Evolutionary conservation across 345 rosid species (phyloP), one percentile per base, ranked within the genome.

Genomic region (Mallotus nudiflorus): DNA sequence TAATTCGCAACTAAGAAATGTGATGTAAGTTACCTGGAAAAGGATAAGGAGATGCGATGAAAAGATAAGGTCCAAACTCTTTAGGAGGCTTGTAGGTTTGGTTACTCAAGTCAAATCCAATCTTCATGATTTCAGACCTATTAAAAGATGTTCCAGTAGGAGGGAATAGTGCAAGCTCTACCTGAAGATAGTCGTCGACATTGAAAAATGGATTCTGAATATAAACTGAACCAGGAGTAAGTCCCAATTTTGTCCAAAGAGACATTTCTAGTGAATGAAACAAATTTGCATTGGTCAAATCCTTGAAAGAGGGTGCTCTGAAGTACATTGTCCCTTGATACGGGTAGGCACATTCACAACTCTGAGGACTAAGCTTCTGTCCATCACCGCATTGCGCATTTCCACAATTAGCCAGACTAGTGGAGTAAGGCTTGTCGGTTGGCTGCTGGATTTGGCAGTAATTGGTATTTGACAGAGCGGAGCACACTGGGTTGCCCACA

Each of bases 41-140:
- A 61, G 86, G 76, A 77, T 95, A 95, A 51, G 97, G 92, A 70
- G 88, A 84, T 52, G 97, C 93, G 71, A 87, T 82, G 78, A 92
- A 95, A 76, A 83, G 87, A 76, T 92, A 95, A 39, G 99, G 97
- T 66, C 97, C 97, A 63, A 92, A 92, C 51, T 75, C 80, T 19
- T 81, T 73, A 20, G 99, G 99, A 68, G 97, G 96, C 76, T 90
- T 90, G 67, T 75, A 90, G 48, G 93, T 90, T 81, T 95, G 99
- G 71, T 92, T 90, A 66, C 89, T 92, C 79, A 95, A 73, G 68
- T 86, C 80, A 75, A 89, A 90, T 29, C 99, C 99, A 56, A 95
- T 78, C 78, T 83, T 85, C 46, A 78, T 87, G 59, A 95, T 70
- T 81, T 84, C 89, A 1, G 85, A 68, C 75, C 94, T 70, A 65